These are phyloP conservation scores for Clavispora fructus DNA, from an alignment of 805 yeast genomes.

Conservation along the genomic window DNA sequence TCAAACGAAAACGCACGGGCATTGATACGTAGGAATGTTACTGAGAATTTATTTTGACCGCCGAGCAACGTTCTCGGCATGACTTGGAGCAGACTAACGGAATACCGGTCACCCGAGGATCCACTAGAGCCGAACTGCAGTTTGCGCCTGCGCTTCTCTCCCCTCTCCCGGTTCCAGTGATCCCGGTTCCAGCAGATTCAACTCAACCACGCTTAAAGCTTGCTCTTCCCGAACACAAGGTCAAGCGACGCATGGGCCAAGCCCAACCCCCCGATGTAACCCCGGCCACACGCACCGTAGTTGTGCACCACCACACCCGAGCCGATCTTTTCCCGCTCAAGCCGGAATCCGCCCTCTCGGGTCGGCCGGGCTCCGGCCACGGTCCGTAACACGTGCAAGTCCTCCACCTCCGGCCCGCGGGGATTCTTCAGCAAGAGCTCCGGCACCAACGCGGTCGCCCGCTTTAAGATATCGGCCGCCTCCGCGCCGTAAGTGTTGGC, in stretches of 20 bases:
- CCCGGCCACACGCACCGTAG: conserved; percentile 2
- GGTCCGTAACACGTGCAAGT: neutral
- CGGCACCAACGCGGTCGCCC: neutral
- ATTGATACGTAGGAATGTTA: too few relatives aligned
- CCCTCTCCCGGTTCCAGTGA: too few relatives aligned
- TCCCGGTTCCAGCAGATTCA: too few relatives aligned
- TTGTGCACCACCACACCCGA: conserved; percentile 1
- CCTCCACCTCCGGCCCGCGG: neutral
- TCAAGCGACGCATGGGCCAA: neutral
- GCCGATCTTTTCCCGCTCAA: conserved; percentile 1
- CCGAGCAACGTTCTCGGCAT: too few relatives aligned
- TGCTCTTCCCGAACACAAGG: neutral
- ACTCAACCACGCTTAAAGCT: neutral
- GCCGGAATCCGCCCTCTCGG: conserved; percentile 1
- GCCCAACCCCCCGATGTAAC: conserved; percentile 1
- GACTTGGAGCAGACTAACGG: too few relatives aligned
- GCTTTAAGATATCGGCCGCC: neutral
- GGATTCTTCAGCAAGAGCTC: conserved; percentile 1
- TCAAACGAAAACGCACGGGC: too few relatives aligned
- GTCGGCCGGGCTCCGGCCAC: conserved; percentile 2
- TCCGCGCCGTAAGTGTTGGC: neutral
- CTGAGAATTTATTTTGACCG: too few relatives aligned
- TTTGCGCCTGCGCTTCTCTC: too few relatives aligned
- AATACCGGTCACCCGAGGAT: too few relatives aligned
- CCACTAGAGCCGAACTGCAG: too few relatives aligned